phyloP scores from a whole-genome alignment of 106 monocot species.

The Dendrobium nobile region DNA sequence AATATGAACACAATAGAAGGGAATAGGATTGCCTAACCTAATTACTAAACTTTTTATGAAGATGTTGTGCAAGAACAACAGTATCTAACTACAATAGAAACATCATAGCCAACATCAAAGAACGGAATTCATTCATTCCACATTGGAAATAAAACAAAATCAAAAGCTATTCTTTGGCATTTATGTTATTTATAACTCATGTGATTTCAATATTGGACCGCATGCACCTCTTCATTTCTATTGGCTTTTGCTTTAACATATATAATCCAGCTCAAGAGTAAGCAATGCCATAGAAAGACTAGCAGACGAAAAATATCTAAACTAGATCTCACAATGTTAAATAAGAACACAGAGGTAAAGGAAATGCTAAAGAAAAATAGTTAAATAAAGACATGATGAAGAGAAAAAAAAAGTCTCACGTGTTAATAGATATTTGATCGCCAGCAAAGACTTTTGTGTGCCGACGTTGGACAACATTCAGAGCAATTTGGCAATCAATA shows the following conservation, averaged over 20 bases:
- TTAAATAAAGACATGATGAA: background rate
- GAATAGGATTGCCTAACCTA: slow-evolving; percentile 44
- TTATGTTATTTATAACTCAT: background rate
- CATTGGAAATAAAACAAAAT: background rate
- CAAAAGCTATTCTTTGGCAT: background rate
- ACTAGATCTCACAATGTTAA: background rate
- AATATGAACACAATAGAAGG: slow-evolving; percentile 17
- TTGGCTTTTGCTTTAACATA: slow-evolving; percentile 60
- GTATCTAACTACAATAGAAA: slow-evolving; percentile 66
- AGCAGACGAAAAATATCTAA: slow-evolving; percentile 59
- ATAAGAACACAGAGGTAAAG: slow-evolving; percentile 3
- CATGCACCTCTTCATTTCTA: slow-evolving; percentile 75
- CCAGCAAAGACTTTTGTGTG: slow-evolving; percentile 68
- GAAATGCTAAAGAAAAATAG: background rate
- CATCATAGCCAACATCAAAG: background rate
- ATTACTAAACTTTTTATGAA: slow-evolving; percentile 52
- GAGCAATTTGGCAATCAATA: slow-evolving; percentile 39
- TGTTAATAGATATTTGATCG: slow-evolving; percentile 23
- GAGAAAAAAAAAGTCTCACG: slow-evolving; percentile 17
- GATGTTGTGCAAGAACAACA: slow-evolving; percentile 68
- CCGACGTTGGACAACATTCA: slow-evolving; percentile 83
- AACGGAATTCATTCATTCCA: background rate
- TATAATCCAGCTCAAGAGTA: slow-evolving; percentile 76
- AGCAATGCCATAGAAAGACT: slow-evolving; percentile 74
- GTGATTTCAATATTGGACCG: slow-evolving; percentile 20